Evolutionary conservation across 371 early-diverging fungal species (phyloP).

Genomic region (Haplosporangium sp.): DNA sequence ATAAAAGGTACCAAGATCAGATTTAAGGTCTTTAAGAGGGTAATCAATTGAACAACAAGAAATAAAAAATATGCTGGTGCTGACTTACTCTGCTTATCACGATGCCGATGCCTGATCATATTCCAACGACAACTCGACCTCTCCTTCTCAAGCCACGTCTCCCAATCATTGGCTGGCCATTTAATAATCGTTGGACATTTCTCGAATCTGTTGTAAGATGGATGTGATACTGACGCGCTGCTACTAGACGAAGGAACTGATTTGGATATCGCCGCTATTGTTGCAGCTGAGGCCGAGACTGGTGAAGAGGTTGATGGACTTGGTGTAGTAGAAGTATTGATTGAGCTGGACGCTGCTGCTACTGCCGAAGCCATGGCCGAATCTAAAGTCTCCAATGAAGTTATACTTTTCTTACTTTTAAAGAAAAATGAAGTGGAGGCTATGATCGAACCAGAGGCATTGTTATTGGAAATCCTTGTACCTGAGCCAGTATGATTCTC

Average conservation of each 20-base stretch:
- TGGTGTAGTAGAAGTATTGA: not conserved
- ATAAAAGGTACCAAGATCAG: not conserved
- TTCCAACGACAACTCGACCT: constrained; percentile 46
- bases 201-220: constrained; percentile 16
- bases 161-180: constrained; percentile 38
- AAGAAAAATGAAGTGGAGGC: not conserved
- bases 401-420: not conserved
- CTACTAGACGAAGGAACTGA: not conserved
- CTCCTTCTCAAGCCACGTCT: constrained; percentile 45
- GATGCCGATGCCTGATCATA: constrained; percentile 33
- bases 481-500: not conserved
- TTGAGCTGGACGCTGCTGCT: constrained; percentile 20
- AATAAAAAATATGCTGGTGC: too few species aligned
- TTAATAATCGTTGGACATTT: constrained; percentile 33
- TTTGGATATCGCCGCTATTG: constrained; percentile 19
- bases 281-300: constrained; percentile 13
- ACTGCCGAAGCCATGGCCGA: constrained; percentile 30
- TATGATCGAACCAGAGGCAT: not conserved
- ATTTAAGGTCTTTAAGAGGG: too few species aligned
- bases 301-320: not conserved
- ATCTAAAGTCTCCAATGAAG: constrained; percentile 20
- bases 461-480: not conserved
- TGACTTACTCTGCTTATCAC: constrained; percentile 46
- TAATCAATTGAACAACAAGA: too few species aligned
- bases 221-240: not conserved